Percentiles rank a stretch among this genome's conserved stretches.
Conservation (phyloP, 495 filamentous ascomycete genomes). For the Staphylotrichum tortipilum region DNA sequence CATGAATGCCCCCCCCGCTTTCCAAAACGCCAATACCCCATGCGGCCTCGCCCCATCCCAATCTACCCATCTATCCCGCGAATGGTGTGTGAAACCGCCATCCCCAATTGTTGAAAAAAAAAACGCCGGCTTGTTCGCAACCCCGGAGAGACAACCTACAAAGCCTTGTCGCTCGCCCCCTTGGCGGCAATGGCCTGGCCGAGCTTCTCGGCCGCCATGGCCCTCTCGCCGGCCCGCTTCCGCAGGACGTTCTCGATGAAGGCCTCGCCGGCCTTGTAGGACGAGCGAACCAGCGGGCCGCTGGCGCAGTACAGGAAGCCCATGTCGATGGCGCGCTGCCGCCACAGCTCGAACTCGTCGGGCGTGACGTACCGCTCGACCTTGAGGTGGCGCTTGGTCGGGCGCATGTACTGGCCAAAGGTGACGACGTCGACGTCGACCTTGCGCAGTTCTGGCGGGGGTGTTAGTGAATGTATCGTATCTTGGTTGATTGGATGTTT, state of each 20-base stretch:
- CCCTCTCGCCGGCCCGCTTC: slow-evolving; percentile 58
- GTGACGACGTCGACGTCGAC: slow-evolving; percentile 87
- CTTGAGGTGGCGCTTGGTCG: slow-evolving; percentile 94
- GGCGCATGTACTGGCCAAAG: slow-evolving; percentile 98
- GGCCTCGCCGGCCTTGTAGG: slow-evolving; percentile 94
- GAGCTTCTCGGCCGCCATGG: slow-evolving; percentile 13
- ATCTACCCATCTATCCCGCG: slow-evolving; percentile 3
- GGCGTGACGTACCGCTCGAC: slow-evolving; percentile 92
- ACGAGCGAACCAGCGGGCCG: slow-evolving; percentile 83
- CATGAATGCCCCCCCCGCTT: background rate
- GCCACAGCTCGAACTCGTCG: slow-evolving; percentile 82
- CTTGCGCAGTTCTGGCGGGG: slow-evolving; percentile 60
- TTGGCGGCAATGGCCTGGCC: slow-evolving; percentile 17
- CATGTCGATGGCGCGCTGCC: slow-evolving; percentile 81
- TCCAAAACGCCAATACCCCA: slow-evolving; percentile 10
- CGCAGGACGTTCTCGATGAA: slow-evolving; percentile 98
- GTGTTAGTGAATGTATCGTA: no score
- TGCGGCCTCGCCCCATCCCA: slow-evolving; percentile 4
- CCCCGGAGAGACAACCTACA: slow-evolving; percentile 3
- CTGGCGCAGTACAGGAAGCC: slow-evolving; percentile 95
- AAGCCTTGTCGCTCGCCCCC: slow-evolving; percentile 11
- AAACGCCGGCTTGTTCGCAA: background rate
- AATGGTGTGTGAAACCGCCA: slow-evolving; percentile 12
- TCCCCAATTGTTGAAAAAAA: slow-evolving; percentile 11
- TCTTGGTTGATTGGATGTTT: no score